These are phyloP conservation scores for Micractinium sp. DNA, from an alignment of 139 green algal genomes.

Conservation along the genomic window DNA sequence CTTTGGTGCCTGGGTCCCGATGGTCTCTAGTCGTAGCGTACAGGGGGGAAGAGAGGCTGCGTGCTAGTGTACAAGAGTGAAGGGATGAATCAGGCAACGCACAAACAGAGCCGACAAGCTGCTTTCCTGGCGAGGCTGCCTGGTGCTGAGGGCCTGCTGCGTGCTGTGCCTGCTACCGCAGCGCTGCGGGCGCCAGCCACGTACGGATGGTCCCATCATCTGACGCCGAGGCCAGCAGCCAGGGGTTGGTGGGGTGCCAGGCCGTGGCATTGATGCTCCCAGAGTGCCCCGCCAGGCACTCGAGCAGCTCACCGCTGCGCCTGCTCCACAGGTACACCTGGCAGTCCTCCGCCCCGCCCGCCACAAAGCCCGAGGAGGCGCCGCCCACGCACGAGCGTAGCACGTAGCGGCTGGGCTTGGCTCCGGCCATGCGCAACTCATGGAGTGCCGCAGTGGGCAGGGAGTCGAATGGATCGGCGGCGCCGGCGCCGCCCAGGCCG, in stretches of 20 bases:
- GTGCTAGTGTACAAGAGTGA: background rate
- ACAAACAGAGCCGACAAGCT: too few relatives aligned
- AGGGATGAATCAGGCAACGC: too few relatives aligned
- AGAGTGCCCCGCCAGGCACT: constrained; percentile 73
- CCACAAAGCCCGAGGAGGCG: constrained; percentile 75
- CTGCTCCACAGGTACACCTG: constrained; percentile 84
- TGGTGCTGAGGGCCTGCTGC: too few relatives aligned
- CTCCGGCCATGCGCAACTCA: constrained; percentile 4
- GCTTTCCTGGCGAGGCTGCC: too few relatives aligned
- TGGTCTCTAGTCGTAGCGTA: too few relatives aligned
- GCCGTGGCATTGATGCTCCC: constrained; percentile 88
- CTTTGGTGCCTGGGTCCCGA: too few relatives aligned
- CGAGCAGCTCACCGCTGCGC: constrained; percentile 76
- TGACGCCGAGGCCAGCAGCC: constrained; percentile 40
- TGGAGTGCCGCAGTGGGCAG: constrained; percentile 12
- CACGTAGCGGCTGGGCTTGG: constrained; percentile 13
- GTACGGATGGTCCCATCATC: constrained; percentile 43
- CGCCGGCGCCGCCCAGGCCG: background rate
- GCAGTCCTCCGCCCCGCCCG: constrained; percentile 81
- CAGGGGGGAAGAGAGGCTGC: background rate
- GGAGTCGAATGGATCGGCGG: constrained; percentile 21
- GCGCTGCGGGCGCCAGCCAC: constrained; percentile 29
- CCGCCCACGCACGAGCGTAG: constrained; percentile 69
- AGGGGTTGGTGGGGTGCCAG: constrained; percentile 86
- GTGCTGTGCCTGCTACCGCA: background rate